Evolutionary conservation across 306 rosid genomes (phyloP), one percentile per base, ranked within the genome.

Genomic region (Styphnolobium japonicum): DNA sequence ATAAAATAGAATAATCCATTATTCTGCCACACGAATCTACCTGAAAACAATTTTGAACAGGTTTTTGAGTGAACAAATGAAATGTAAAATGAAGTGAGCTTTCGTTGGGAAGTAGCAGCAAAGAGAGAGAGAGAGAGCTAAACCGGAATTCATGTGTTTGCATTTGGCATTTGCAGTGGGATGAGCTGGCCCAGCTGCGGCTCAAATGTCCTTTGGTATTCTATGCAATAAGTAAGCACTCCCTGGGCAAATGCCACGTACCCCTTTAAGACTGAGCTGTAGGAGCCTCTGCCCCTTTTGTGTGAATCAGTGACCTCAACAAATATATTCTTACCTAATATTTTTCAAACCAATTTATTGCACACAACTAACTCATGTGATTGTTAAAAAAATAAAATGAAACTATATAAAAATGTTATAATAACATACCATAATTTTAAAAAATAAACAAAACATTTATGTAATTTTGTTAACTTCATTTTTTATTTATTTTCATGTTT

Each of bases 301-400:
- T 46, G 43, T 39, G 9, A 45, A 57, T 67, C 60, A 9, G 36
- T 45, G 18, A 83, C 75, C 45, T n/a, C 70, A 65, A 80, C 62
- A 70, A 65, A 67, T 76, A 18, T 45, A 27, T 74, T 40, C 68
- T 40, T 57, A 34, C 56, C 72, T 0, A 75, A 46, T 57, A 5
- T 48, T 27, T 12, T 25, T 25, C 61, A 33, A 53, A 51, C 81
- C 19, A 51, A 78, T 77, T 81, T 70, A 83, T 74, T 83, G 71
- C 55, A 18, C 51, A 40, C 75, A 81, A 78, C 77, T 1, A 74
- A 84, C 75, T 60, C 76, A 79, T 57, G 60, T 73, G 80, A 72
- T 45, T 14, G 3, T 40, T 57, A 5, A 46, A 45, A 12, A 43
- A 12, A 9, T 45, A 6, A 45, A 14, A 45, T 12, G 4, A 9